A percentile compares a stretch with the other conserved stretches of the same genome.
Conservation (phyloP, 257 asterid genomes). For the Ocimum tenuiflorum region DNA sequence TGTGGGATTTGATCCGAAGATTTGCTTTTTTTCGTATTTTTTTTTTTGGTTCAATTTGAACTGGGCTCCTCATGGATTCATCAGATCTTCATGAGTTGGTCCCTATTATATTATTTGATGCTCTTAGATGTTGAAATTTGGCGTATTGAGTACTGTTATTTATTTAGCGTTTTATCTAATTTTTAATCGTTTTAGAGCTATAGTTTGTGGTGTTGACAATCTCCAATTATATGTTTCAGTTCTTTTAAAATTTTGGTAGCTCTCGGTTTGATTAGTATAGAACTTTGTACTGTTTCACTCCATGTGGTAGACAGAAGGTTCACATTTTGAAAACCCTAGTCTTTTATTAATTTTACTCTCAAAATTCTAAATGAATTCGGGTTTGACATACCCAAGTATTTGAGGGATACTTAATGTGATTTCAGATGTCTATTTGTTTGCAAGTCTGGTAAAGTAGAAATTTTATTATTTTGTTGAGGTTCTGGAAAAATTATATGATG, state of each 20-base stretch:
- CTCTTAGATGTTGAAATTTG: neutral
- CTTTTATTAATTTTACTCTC: neutral
- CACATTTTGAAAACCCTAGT: too few species aligned
- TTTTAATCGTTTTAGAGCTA: neutral
- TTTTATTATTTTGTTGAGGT: neutral
- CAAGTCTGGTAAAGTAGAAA: neutral
- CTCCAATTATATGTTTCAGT: neutral
- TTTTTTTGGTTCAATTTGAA: neutral
- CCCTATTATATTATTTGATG: neutral
- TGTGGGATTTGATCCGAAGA: too few species aligned
- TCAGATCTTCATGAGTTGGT: conserved; percentile 20
- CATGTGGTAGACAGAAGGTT: neutral
- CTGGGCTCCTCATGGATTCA: conserved; percentile 6
- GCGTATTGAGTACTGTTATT: neutral
- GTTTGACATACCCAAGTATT: neutral
- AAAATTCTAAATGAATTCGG: neutral
- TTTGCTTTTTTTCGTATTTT: neutral
- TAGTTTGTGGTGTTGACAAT: too few species aligned
- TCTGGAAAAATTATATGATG: neutral
- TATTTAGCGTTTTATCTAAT: neutral
- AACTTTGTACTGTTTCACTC: neutral
- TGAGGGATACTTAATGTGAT: neutral
- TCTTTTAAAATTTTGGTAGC: neutral
- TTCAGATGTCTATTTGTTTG: neutral
- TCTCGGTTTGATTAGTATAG: neutral